Conservation (phyloP, 2,329 filamentous ascomycete genomes). For the Beauveria australis region DNA sequence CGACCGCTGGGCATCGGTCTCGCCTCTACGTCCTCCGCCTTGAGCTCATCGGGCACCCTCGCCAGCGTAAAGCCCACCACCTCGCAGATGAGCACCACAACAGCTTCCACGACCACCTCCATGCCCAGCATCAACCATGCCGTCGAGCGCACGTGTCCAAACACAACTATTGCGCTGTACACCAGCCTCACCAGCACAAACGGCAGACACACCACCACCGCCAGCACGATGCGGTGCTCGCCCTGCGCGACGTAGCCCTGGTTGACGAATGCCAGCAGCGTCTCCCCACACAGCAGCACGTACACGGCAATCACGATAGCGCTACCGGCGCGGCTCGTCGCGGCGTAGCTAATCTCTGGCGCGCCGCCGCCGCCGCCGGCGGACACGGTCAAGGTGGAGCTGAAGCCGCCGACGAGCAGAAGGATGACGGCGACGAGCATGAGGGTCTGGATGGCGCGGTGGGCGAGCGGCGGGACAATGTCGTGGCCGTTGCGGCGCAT, state of each 20-base stretch:
- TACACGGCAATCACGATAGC: constrained; percentile 27
- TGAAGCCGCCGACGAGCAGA: constrained; percentile 20
- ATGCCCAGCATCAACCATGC: constrained; percentile 25
- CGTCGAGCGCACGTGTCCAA: constrained; percentile 19
- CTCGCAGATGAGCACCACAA: constrained; percentile 23
- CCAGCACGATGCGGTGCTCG: constrained; percentile 47
- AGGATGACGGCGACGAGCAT: constrained; percentile 32
- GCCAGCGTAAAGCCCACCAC: constrained; percentile 23
- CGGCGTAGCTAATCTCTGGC: constrained; percentile 20
- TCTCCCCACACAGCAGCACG: constrained; percentile 32
- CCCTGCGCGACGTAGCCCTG: constrained; percentile 34
- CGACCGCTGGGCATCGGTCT: not conserved
- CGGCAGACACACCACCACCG: constrained; percentile 25
- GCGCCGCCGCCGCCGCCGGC: constrained; percentile 13
- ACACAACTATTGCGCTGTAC: constrained; percentile 23
- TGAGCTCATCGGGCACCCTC: constrained; percentile 13
- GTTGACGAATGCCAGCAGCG: constrained; percentile 31
- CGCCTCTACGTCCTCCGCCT: not conserved
- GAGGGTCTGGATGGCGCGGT: constrained; percentile 32
- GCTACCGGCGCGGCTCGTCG: constrained; percentile 20
- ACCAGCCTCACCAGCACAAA: constrained; percentile 25
- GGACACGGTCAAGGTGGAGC: constrained; percentile 21
- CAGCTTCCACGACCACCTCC: constrained; percentile 26
- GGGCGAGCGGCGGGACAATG: constrained; percentile 21
- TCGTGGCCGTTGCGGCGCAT: constrained; percentile 30